Evolutionary conservation across 1,284 basidiomycete genomes (phyloP).

Genomic region (Entoloma clypeatum): DNA sequence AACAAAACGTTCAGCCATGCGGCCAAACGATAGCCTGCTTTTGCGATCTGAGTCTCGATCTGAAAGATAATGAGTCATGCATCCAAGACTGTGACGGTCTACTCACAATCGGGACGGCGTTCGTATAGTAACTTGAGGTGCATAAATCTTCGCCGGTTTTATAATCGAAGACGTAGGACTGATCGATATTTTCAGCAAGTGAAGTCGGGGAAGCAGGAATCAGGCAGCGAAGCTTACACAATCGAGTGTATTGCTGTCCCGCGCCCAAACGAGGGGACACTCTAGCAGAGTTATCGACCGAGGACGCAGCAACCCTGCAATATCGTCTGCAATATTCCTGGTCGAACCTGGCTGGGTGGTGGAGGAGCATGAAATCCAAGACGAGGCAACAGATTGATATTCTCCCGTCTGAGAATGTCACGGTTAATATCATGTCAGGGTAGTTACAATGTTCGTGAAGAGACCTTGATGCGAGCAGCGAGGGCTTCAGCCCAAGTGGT

Average conservation of each 20-base stretch:
- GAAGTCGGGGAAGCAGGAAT: not conserved
- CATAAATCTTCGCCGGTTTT: constrained; percentile 44
- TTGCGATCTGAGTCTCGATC: constrained; percentile 54
- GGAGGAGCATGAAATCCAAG: constrained; percentile 47
- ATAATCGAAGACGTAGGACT: constrained; percentile 50
- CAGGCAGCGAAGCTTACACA: constrained; percentile 36
- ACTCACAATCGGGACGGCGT: constrained; percentile 45
- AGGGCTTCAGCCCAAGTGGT: constrained; percentile 43
- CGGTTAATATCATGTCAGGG: constrained; percentile 1
- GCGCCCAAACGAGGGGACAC: constrained; percentile 50
- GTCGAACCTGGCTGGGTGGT: constrained; percentile 33
- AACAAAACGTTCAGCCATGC: constrained; percentile 55
- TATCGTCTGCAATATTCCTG: constrained; percentile 31
- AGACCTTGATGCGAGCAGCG: constrained; percentile 40
- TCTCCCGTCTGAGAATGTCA: constrained; percentile 34
- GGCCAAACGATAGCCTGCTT: constrained; percentile 51
- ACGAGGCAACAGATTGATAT: constrained; percentile 33
- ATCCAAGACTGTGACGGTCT: not conserved
- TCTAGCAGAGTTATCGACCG: constrained; percentile 37
- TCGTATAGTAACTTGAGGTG: constrained; percentile 43
- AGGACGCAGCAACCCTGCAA: constrained; percentile 25
- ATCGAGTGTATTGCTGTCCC: constrained; percentile 47
- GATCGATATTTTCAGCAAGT: not conserved
- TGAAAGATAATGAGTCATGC: constrained; percentile 18
- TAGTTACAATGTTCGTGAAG: not conserved